Evolutionary conservation across 345 rosid genomes (phyloP).

Genomic region (Salix koriyanagi): DNA sequence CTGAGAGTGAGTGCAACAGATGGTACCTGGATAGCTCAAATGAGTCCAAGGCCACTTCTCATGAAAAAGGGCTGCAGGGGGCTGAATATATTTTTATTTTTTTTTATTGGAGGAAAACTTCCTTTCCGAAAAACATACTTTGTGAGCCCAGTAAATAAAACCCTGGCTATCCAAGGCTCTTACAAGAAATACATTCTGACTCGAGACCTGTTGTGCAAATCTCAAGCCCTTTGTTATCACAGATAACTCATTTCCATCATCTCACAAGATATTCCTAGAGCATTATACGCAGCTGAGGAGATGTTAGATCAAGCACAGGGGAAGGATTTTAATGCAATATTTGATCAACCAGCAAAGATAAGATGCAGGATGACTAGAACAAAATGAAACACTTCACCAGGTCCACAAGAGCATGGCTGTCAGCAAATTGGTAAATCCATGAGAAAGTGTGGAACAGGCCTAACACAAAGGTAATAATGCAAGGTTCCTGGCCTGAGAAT

Average conservation of each 20-base stretch:
- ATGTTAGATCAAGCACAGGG: not conserved
- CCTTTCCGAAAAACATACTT: too few species aligned
- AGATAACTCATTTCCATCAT: not conserved
- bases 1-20: not conserved
- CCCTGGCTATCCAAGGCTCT: too few species aligned
- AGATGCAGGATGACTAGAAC: not conserved
- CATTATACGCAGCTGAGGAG: not conserved
- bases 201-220: too few species aligned
- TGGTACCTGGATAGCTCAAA: not conserved
- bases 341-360: not conserved
- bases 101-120: too few species aligned
- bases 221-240: too few species aligned
- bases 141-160: too few species aligned
- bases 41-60: not conserved
- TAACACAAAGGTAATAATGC: not conserved
- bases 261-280: slow-evolving; percentile 2
- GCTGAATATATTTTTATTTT: not conserved
- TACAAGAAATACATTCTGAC: too few species aligned
- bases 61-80: not conserved
- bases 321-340: not conserved
- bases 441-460: not conserved
- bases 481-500: not conserved
- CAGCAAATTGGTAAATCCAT: not conserved
- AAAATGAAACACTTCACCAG: not conserved
- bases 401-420: not conserved